phyloP scores from a whole-genome alignment of 78 protist species.

The Bodo saltans region DNA sequence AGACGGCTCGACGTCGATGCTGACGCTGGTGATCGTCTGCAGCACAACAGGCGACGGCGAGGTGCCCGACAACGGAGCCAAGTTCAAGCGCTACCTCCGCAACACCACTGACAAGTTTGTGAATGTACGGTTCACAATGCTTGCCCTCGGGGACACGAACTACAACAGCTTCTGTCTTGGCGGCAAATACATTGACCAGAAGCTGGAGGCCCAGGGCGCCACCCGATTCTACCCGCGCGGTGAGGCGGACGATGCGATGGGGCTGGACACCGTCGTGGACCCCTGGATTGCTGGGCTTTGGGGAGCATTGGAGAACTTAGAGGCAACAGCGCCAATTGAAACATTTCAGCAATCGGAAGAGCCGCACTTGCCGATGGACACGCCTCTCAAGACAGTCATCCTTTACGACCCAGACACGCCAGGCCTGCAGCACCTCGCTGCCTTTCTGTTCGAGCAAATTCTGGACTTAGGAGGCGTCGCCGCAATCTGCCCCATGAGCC shows the following conservation, averaged over 20 bases:
- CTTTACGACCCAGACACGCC: no score
- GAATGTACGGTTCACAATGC: slow-evolving; percentile 25
- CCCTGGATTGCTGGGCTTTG: slow-evolving; percentile 41
- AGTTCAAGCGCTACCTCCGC: slow-evolving; percentile 42
- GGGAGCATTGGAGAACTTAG: slow-evolving; percentile 17
- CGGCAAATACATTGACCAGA: slow-evolving; percentile 36
- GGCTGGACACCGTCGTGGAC: slow-evolving; percentile 42
- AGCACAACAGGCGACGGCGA: slow-evolving; percentile 69
- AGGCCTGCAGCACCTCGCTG: no score
- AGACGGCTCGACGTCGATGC: not conserved
- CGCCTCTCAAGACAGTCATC: no score
- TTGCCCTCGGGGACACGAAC: slow-evolving; percentile 67
- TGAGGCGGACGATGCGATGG: slow-evolving; percentile 38
- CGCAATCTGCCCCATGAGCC: no score
- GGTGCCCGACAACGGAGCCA: slow-evolving; percentile 52
- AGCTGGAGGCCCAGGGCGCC: slow-evolving; percentile 43
- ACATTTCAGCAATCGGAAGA: no score
- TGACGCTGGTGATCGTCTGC: slow-evolving; percentile 36
- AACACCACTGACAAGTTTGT: not conserved
- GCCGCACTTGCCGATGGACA: no score
- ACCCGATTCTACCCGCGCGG: slow-evolving; percentile 13
- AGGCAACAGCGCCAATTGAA: no score
- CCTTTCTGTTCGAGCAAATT: no score
- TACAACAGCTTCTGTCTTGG: slow-evolving; percentile 51
- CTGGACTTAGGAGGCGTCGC: no score